Evolutionary conservation across 129 eudicot species (phyloP).

Genomic region (Dittrichia graveolens): DNA sequence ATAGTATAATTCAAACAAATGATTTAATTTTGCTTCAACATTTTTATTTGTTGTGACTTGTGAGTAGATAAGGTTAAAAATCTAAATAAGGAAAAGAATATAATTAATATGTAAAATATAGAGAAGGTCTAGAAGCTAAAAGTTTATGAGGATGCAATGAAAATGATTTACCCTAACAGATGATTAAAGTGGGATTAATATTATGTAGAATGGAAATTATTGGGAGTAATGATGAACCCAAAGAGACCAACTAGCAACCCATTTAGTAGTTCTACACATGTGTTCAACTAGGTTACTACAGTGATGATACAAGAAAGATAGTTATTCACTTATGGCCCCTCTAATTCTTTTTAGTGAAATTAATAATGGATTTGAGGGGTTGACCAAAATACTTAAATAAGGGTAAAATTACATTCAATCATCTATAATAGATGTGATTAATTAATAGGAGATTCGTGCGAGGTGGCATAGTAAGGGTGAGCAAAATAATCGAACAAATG

Average conservation of each 20-base stretch:
- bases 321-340: conserved; percentile 12
- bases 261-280: conserved; percentile 18
- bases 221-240: conserved; percentile 43
- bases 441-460: too few species aligned
- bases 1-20: too few species aligned
- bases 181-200: conserved; percentile 16
- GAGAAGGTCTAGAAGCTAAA: conserved; percentile 30
- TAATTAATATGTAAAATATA: not conserved
- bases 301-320: conserved; percentile 20
- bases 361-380: not conserved
- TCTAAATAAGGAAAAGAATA: too few species aligned
- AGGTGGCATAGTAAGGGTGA: too few species aligned
- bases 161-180: conserved; percentile 18
- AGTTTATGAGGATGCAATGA: not conserved
- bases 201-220: conserved; percentile 29
- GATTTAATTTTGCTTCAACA: too few species aligned
- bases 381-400: conserved; percentile 21
- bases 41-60: too few species aligned
- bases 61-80: too few species aligned
- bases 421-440: too few species aligned
- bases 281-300: conserved; percentile 14
- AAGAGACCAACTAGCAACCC: conserved; percentile 38
- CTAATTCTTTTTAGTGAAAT: not conserved
- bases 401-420: not conserved
- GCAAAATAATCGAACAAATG: too few species aligned